Evolutionary conservation across 1,284 basidiomycete species (phyloP).

Genomic region (Somion occarium): DNA sequence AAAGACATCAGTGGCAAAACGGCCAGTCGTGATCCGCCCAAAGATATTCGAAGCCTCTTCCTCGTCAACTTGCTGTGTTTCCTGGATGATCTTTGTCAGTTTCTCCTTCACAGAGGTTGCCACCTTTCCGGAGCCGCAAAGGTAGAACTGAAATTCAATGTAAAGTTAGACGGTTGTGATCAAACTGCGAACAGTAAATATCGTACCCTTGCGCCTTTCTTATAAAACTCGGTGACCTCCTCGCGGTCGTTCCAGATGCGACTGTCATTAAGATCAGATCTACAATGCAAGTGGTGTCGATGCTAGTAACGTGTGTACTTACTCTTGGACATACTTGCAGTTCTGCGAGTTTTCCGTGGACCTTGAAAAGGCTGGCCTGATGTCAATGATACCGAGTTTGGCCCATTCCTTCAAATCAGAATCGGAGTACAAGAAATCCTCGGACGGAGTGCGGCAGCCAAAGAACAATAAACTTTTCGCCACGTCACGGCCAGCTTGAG

Average conservation of each 20-base stretch:
- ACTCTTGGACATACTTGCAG: constrained; percentile 47
- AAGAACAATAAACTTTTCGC: constrained; percentile 43
- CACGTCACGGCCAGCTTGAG: constrained; percentile 37
- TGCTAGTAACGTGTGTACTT: constrained; percentile 12
- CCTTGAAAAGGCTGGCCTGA: constrained; percentile 44
- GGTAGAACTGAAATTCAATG: constrained; percentile 33
- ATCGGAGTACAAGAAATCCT: constrained; percentile 40
- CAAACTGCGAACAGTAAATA: no score
- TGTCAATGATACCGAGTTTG: constrained; percentile 39
- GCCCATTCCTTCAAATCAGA: constrained; percentile 39
- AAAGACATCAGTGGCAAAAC: constrained; percentile 40
- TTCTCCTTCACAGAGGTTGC: constrained; percentile 32
- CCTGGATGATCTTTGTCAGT: constrained; percentile 31
- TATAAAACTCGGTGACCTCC: constrained; percentile 30
- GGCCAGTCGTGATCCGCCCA: constrained; percentile 25
- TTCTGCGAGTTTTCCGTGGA: constrained; percentile 30
- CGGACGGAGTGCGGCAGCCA: constrained; percentile 38
- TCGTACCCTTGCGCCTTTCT: constrained; percentile 43
- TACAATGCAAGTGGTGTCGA: neutral
- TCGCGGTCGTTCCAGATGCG: constrained; percentile 40
- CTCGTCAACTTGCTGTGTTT: constrained; percentile 19
- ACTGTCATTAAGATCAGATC: constrained; percentile 25
- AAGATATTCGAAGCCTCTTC: constrained; percentile 21
- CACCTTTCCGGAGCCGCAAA: constrained; percentile 37
- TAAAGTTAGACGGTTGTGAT: no score